Percentiles rank a stretch among this genome's conserved stretches.
phyloP scores from a whole-genome alignment of 805 yeast species.

The Pichia kluyveri region DNA sequence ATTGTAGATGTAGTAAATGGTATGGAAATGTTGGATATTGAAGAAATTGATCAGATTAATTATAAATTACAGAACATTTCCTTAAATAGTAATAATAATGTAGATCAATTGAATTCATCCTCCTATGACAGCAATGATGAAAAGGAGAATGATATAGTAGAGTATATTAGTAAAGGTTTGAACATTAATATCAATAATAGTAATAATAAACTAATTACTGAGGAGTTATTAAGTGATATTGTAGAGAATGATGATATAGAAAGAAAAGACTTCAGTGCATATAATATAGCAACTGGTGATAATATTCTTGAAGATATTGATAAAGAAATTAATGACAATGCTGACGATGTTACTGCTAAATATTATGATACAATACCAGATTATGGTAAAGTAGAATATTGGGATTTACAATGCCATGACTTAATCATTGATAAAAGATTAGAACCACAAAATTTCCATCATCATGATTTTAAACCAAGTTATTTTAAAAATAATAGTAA shows the following conservation, averaged over 20 bases:
- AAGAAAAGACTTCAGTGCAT: no score
- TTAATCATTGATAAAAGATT: slow-evolving; percentile 1
- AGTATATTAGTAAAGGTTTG: no score
- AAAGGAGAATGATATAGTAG: neutral
- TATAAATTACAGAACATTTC: neutral
- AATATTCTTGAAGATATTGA: no score
- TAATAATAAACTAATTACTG: no score
- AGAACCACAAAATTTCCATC: slow-evolving; percentile 15
- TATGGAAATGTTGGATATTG: neutral
- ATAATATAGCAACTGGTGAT: no score
- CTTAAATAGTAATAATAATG: neutral
- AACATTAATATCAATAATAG: neutral
- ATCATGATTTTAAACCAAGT: slow-evolving; percentile 5
- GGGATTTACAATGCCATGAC: neutral
- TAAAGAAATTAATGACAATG: no score
- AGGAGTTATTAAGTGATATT: neutral
- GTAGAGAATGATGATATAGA: neutral
- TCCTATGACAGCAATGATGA: neutral
- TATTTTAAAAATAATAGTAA: neutral
- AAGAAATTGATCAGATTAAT: neutral
- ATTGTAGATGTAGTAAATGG: neutral
- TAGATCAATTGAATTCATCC: no score
- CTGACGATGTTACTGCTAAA: neutral
- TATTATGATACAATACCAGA: neutral
- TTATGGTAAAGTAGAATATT: slow-evolving; percentile 4